Base-by-base conservation (phyloP, 2,329 filamentous ascomycete species). In the Trichoderma pleuroti region DNA sequence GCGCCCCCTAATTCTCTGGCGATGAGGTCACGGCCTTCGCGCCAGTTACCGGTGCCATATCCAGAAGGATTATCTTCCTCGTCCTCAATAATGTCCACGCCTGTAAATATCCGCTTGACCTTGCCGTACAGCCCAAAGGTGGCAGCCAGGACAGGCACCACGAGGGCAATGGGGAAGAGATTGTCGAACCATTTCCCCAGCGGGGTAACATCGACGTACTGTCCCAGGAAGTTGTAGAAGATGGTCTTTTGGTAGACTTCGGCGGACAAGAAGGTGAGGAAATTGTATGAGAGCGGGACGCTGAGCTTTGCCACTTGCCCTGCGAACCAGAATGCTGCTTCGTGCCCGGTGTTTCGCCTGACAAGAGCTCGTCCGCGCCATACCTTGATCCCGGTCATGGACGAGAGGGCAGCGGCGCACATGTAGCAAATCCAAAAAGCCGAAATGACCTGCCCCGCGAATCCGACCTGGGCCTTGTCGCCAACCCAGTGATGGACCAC, bases 351-450 rank as follows among this genome's bases (percentile, higher is more conserved):
- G 78, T 97, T 96, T 70, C 96, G 90, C 71, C 89, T 90, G 60
- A 98, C 95, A 7, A 99, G 85, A 0, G 96, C 95, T 39, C 96
- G 90, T 62, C 97, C 96, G 70, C 96, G 92, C 96, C 96, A 99
- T n/a, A 98, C 94, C 77, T 96, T 97, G 76, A 97, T 93, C 78
- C 97, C 93, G 16, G 91, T 93, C 77, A 99, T 91, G 9, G 94
- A 94, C 70, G 90, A 92, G 64, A 98, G 87, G 6, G 96, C 93
- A 60, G 94, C 94, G 16, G 92, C 86, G 79, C 93, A 97, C 96
- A 99, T 99, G 84, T 99, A 99, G 70, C 94, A 86, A 72, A 99
- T 91, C 96, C 96, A 99, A 16, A 89, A 84, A 2, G 93, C 91
- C 0, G 95, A 92, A 62, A 95, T 91, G 57, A 94, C 80, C 79